Base-by-base conservation (phyloP, 768 basidiomycete genomes). In the Russula virescens region DNA sequence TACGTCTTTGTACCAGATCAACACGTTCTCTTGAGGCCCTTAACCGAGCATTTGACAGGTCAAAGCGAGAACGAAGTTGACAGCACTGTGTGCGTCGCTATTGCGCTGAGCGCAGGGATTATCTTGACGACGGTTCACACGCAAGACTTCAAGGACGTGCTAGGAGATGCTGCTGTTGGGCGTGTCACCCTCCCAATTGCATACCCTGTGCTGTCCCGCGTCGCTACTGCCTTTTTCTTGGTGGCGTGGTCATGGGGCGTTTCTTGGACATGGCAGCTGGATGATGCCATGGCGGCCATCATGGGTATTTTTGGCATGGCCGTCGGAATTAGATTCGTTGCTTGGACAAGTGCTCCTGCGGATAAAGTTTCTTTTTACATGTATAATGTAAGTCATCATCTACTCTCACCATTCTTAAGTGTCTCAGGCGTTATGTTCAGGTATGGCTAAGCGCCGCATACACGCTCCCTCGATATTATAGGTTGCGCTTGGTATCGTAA, bases 81-180 rank as follows among this genome's bases (percentile, higher is more conserved):
- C 31, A 61, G 69, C 7, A 73, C 72, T 0, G 73, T 69, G 4
- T 64, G 67, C 43, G 62, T 74, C 5, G 73, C 79, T 0, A 64
- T 77, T 38, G 70, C 71, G 47, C 61, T 77, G 51, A 78, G 76
- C 26, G 70, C 74, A 9, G 71, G 72, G 0, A 74, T 80, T 18
- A 73, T 80, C 40, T 68, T 75, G 2, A 79, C 80, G 0, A 81
- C 80, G 4, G 77, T 80, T 13, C 80, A 81, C 23, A 75, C 78
- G 2, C 78, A 81, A 68, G 81, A 82, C 60, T 82, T 78, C 61
- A 72, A 77, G 31, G 81, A 82, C 57, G 66, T 75, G 16, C 70
- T 72, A n/a, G 80, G 80, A 0, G 81, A 81, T 53, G 66, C 68
- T 5, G 53, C 71, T n/a, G 70, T 71, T 0, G 77, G 77, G 0